Base-by-base conservation (phyloP, 768 basidiomycete genomes). In the Suillus subluteus region DNA sequence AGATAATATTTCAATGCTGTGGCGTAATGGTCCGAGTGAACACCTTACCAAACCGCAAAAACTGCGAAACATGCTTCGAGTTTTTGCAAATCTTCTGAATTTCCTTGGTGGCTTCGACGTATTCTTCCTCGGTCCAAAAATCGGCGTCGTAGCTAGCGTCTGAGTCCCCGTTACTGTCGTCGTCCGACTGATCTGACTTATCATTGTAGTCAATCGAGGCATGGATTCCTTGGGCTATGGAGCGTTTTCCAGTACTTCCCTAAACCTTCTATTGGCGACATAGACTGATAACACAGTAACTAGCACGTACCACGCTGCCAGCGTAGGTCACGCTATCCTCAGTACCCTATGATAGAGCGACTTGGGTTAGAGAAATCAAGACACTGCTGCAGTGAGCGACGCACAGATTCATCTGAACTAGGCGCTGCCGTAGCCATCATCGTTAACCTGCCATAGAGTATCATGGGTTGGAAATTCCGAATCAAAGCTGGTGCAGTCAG, bases 41-140 rank as follows among this genome's bases (percentile, higher is more conserved):
- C 54, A 15, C 54, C 21, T 55, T 55, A 55, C 54, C 54, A 32
- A 32, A 55, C 9, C 54, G 54, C 30, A 32, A 55, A 23, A 55
- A 55, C 54, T 55, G 54, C 54, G 54, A 55, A 21, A 55, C 54
- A 18, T 32, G 32, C 30, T 55, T 21, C 30, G 54, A 55, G 16
- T 32, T 12, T 21, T 55, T 55, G 54, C 54, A 55, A 32, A 55
- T 55, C 3, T 55, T 55, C 54, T 32, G 30, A 18, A 55, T 32
- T 55, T 18, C 54, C 54, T 55, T 55, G 30, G 30, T 55, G 9
- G 54, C 30, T 55, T 55, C 18, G 30, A 55, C 1, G 9, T 55
- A 55, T 18, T 32, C 54, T 55, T 32, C 9, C 30, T 55, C 54
- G 30, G 30, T 32, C 54, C 54, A 32, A 32, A 55, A 55, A 18